Percentiles rank a stretch among this genome's conserved stretches.
Conservation (phyloP, 2,329 filamentous ascomycete genomes). For the Ophiocordyceps australis region DNA sequence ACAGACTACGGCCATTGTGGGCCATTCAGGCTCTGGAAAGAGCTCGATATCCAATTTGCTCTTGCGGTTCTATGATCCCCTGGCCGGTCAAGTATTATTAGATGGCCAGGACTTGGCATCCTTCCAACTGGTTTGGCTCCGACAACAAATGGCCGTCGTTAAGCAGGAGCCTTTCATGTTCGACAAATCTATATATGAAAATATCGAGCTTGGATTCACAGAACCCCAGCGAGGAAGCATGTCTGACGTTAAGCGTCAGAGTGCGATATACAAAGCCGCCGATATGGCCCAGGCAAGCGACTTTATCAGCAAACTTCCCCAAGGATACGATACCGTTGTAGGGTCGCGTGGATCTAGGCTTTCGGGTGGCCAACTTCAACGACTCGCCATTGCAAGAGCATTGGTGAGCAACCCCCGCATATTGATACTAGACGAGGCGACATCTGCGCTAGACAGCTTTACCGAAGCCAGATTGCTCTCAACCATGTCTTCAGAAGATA, state of each 20-base stretch:
- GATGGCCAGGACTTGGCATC: conserved; percentile 16
- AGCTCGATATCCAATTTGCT: conserved; percentile 28
- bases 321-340: conserved; percentile 4
- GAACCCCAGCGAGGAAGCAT: conserved; percentile 9
- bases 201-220: conserved; percentile 12
- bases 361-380: conserved; percentile 1
- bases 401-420: not conserved
- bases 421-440: not conserved
- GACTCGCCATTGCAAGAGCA: conserved; percentile 1
- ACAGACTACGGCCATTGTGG: conserved; percentile 32
- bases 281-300: conserved; percentile 4
- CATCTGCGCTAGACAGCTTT: not conserved
- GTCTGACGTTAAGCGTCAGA: not conserved
- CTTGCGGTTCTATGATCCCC: conserved; percentile 34
- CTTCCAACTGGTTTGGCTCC: conserved; percentile 24
- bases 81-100: conserved; percentile 17
- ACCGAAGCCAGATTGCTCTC: not conserved
- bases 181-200: conserved; percentile 22
- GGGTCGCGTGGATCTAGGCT: conserved; percentile 2
- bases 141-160: conserved; percentile 26
- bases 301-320: conserved; percentile 4
- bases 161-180: conserved; percentile 28
- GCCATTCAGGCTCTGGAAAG: conserved; percentile 32
- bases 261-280: conserved; percentile 2
- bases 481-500: not conserved